phyloP scores from a whole-genome alignment of 768 basidiomycete genomes.

The Tylopilus sp. region DNA sequence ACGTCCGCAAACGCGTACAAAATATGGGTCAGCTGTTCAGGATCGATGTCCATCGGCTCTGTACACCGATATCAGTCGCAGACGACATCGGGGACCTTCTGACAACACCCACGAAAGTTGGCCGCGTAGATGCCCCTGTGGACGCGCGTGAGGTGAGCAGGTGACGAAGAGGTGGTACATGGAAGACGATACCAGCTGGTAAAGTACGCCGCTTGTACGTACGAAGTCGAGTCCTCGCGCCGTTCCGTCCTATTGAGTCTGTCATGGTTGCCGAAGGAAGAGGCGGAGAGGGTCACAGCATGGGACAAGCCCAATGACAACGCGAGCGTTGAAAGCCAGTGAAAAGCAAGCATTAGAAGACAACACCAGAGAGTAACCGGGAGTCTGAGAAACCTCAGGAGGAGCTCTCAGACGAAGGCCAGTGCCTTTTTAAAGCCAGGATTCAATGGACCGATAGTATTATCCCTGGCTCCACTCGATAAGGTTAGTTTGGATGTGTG shows the following conservation, averaged over 20 bases:
- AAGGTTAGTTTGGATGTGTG: conserved; percentile 16
- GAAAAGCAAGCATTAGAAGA: not conserved
- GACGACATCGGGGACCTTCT: not conserved
- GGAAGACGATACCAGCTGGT: conserved; percentile 31
- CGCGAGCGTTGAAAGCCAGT: conserved; percentile 5
- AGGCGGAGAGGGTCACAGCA: conserved; percentile 12
- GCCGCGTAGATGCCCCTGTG: conserved; percentile 57
- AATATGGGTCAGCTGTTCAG: conserved; percentile 66
- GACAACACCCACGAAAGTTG: conserved; percentile 50
- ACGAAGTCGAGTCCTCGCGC: conserved; percentile 15
- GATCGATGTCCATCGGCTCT: conserved; percentile 65
- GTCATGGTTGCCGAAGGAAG: not conserved
- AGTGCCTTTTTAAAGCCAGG: conserved; percentile 1
- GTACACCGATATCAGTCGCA: conserved; percentile 7
- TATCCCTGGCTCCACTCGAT: conserved; percentile 19
- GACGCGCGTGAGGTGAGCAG: not conserved
- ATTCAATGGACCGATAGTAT: not conserved
- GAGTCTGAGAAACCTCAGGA: too few relatives aligned
- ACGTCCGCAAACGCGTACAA: conserved; percentile 81
- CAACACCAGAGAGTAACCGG: too few relatives aligned
- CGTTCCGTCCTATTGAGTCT: conserved; percentile 4
- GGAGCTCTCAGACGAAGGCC: too few relatives aligned
- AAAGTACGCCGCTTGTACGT: conserved; percentile 35
- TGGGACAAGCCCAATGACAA: conserved; percentile 7
- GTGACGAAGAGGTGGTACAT: not conserved